A percentile compares a stretch with the other conserved stretches of the same genome.
Conservation (phyloP, 169 alveolate species). For the Plasmodium billcollinsi region DNA sequence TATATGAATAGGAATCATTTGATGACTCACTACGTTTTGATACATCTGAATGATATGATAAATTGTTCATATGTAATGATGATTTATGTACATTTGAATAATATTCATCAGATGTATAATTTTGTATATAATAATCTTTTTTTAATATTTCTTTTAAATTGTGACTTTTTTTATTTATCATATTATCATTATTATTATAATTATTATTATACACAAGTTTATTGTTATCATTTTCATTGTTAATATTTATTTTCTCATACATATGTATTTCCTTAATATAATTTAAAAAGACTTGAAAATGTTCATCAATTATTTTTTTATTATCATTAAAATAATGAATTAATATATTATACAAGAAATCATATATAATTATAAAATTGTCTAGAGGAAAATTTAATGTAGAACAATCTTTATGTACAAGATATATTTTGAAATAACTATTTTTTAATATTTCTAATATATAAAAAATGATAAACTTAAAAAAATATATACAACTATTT, state of each 20-base stretch:
- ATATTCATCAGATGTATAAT: too few relatives aligned
- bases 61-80: too few relatives aligned
- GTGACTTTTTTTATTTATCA: too few relatives aligned
- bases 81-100: too few relatives aligned
- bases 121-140: too few relatives aligned
- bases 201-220: not conserved
- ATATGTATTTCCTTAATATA: conserved; percentile 30
- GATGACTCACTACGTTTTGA: not conserved
- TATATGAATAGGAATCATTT: too few relatives aligned
- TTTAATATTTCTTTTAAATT: too few relatives aligned
- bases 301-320: conserved; percentile 4
- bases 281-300: conserved; percentile 22
- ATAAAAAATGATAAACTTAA: conserved; percentile 33
- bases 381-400: conserved; percentile 37
- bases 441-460: conserved; percentile 58
- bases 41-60: too few relatives aligned
- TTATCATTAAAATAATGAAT: conserved; percentile 32
- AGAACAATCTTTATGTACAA: conserved; percentile 15
- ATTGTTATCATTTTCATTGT: not conserved
- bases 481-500: conserved; percentile 59
- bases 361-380: conserved; percentile 46
- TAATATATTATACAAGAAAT: conserved; percentile 40
- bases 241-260: conserved; percentile 10
- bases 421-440: conserved; percentile 26
- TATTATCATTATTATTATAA: not conserved